Base-by-base conservation (phyloP, 306 rosid genomes). In the Lablab purpureus region DNA sequence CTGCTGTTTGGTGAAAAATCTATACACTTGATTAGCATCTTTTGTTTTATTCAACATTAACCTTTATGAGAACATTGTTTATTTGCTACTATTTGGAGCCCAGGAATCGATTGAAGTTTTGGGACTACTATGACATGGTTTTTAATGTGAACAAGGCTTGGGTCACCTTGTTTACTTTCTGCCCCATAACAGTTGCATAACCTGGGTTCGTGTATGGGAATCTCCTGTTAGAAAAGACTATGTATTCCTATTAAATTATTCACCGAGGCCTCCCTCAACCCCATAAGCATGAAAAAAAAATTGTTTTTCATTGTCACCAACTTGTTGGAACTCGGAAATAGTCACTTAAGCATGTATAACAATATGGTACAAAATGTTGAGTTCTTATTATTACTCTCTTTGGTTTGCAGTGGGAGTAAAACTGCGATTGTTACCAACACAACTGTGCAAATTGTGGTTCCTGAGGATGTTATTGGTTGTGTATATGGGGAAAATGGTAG, bases 401-500 rank as follows among this genome's bases (percentile, higher is more conserved):
- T 74, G 41, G 71, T 84, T 80, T 80, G 79, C 92, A 95, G 98
- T 49, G 92, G 94, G 79, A 90, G 77, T 84, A 93, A 85, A 85
- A 51, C 96, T 67, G 89, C 93, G 46, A 71, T 87, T n/a, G 94
- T 90, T 86, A 95, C 97, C 4, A 90, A 88, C 68, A 88, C 98
- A 45, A 91, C 96, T 4, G 91, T 95, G 51, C 96, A 95, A 89
- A 84, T 95, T 73, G 27, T 87, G 75, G 93, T 95, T 88, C 89
- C 98, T 2, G 91, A 87, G 54, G 83, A 87, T 72, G 87, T 87
- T 23, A 81, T 95, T 58, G 89, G 84, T 75, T 89, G 89, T 71
- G 93, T 92, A 74, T 90, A 90, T 32, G 99, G 98, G 41, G 98
- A 92, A 79, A 84, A 78, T 71, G 94, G 99, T 69, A 78, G 82